phyloP scores from a whole-genome alignment of 1,284 basidiomycete species.

The Melampsora larici-populina region DNA sequence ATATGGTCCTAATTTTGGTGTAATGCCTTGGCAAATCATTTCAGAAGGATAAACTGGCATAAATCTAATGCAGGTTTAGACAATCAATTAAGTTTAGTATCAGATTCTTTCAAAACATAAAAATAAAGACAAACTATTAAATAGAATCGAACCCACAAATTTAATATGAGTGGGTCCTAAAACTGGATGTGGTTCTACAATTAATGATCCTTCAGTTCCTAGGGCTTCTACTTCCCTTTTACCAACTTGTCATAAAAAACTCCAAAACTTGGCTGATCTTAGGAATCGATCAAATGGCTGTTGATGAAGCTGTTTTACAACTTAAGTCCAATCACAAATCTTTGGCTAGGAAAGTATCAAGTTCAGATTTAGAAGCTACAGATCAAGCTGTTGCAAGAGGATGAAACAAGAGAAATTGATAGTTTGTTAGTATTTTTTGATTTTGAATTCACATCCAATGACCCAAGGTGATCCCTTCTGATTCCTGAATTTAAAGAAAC shows the following conservation, averaged over 20 bases:
- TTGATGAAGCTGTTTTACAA: slow-evolving; percentile 31
- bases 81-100: neutral
- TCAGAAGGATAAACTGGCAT: neutral
- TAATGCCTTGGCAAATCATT: neutral
- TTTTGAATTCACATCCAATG: too few relatives aligned
- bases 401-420: slow-evolving; percentile 21
- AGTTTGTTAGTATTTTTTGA: slow-evolving; percentile 15
- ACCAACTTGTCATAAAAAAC: slow-evolving; percentile 31
- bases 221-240: slow-evolving; percentile 27
- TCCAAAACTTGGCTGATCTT: slow-evolving; percentile 31
- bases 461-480: too few relatives aligned
- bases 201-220: slow-evolving; percentile 33
- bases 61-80: neutral
- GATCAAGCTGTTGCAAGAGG: slow-evolving; percentile 29
- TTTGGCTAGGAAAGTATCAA: slow-evolving; percentile 16
- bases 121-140: too few relatives aligned
- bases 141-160: neutral
- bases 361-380: slow-evolving; percentile 6
- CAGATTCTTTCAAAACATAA: neutral
- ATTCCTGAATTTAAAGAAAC: too few relatives aligned
- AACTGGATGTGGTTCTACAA: slow-evolving; percentile 13
- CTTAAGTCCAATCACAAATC: slow-evolving; percentile 38
- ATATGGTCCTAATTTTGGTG: slow-evolving; percentile 35
- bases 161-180: neutral
- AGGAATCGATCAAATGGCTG: slow-evolving; percentile 31